Conservation (phyloP, 2,329 filamentous ascomycete genomes). For the Calonectria pseudoreteaudii region DNA sequence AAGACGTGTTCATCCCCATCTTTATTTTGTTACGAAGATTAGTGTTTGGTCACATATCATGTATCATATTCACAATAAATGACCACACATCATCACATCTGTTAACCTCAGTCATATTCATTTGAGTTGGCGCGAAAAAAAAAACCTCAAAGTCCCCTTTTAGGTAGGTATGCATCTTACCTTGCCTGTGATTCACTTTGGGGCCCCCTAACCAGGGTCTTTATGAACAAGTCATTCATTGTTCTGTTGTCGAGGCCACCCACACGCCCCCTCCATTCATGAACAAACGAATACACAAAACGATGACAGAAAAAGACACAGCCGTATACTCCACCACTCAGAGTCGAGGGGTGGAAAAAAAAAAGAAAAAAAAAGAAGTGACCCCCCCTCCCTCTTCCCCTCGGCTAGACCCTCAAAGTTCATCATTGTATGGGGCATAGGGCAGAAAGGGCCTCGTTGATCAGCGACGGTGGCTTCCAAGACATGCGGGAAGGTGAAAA, state of each 20-base stretch:
- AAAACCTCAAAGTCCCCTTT: not conserved
- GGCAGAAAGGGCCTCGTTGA: not conserved
- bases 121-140: not conserved
- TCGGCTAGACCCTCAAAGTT: not conserved
- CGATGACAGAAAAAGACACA: not conserved
- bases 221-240: not conserved
- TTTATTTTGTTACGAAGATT: not conserved
- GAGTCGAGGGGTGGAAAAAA: too few relatives aligned
- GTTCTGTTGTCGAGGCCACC: not conserved
- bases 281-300: not conserved
- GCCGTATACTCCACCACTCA: not conserved
- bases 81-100: not conserved
- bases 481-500: not conserved
- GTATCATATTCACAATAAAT: not conserved
- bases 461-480: slow-evolving; percentile 1
- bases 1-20: not conserved
- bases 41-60: not conserved
- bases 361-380: not conserved
- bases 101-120: not conserved
- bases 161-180: not conserved
- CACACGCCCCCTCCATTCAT: not conserved
- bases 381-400: too few relatives aligned
- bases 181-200: not conserved
- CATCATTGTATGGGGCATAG: not conserved
- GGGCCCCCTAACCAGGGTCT: not conserved